Evolutionary conservation across 2,329 filamentous ascomycete species (phyloP), one percentile per base, ranked within the genome.

Genomic region (Fusarium aywerte): DNA sequence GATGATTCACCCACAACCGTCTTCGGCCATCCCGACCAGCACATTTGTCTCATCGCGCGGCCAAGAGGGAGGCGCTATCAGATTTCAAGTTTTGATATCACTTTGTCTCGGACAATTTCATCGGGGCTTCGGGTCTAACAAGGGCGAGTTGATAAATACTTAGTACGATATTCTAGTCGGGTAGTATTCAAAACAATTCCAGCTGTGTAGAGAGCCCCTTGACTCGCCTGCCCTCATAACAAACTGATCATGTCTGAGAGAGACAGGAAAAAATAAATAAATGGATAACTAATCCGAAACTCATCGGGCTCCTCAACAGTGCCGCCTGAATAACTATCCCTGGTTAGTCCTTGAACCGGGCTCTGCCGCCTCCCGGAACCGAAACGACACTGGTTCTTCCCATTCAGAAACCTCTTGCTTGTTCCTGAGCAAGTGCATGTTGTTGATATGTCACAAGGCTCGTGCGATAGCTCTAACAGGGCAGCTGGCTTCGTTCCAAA

Each of bases 211-310:
- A 47, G 27, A 31, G n/a, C n/a, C 42, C 45, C 35, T 38, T 42
- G 53, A 20, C 39, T 40, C 33, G 15, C 29, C 20, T 40, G 33
- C 33, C 35, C 20, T 48, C n/a, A 23, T 29, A 4, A 31, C 31
- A 18, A 45, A 36, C 25, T 45, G 29, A 23, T 21, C 9, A 21
- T 48, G 29, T 20, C 58, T 31, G 29, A 25, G 15, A n/a, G 32
- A 36, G n/a, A 38, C 13, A 40, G 12, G 9, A 16, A 21, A 62
- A n/a, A n/a, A n/a, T n/a, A 61, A 45, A 31, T 33, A 60, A 49
- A 31, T 21, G 40, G 54, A 44, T 21, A 31, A n/a, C n/a, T n/a
- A n/a, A 67, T 49, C 66, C 66, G 62, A 69, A 69, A 50, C 42
- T 62, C 48, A 31, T 69, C 66, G 62, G 66, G 58, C 47, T 47